Conservation (phyloP, 495 filamentous ascomycete genomes). For the Neurospora sp. region DNA sequence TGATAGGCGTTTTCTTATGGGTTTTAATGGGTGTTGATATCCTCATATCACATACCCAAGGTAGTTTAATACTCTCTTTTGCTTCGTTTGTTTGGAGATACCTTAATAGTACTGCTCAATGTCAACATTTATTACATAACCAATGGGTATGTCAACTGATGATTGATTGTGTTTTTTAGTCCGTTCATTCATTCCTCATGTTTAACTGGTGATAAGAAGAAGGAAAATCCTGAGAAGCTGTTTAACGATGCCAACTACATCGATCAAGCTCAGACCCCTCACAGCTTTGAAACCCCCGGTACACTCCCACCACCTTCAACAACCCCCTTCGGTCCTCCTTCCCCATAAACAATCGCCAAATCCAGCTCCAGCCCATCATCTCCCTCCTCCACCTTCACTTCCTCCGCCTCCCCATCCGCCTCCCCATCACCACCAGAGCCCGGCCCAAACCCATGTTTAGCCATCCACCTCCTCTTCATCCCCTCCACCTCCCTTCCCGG, state of each 20-base stretch:
- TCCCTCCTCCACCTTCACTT: not conserved
- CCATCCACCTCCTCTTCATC: slow-evolving; percentile 22
- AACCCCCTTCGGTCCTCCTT: not conserved
- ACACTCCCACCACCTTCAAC: not conserved
- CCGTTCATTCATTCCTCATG: not conserved
- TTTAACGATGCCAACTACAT: no score
- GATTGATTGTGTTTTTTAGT: not conserved
- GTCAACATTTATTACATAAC: not conserved
- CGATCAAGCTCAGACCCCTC: no score
- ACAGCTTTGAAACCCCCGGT: not conserved
- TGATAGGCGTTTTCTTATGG: not conserved
- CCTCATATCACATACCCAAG: not conserved
- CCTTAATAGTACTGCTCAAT: not conserved
- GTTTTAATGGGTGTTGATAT: not conserved
- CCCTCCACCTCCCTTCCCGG: slow-evolving; percentile 16
- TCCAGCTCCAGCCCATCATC: slow-evolving; percentile 9
- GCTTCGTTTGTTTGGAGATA: not conserved
- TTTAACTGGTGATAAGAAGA: not conserved
- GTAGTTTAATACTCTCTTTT: not conserved
- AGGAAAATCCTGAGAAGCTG: no score
- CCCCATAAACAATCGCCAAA: slow-evolving; percentile 17
- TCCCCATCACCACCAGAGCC: not conserved
- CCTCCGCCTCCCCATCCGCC: not conserved
- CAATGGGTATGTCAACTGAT: not conserved
- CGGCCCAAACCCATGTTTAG: slow-evolving; percentile 19